These are phyloP conservation scores for Blastomyces silverae DNA, from an alignment of 2,329 filamentous ascomycete genomes.

Conservation along the genomic window DNA sequence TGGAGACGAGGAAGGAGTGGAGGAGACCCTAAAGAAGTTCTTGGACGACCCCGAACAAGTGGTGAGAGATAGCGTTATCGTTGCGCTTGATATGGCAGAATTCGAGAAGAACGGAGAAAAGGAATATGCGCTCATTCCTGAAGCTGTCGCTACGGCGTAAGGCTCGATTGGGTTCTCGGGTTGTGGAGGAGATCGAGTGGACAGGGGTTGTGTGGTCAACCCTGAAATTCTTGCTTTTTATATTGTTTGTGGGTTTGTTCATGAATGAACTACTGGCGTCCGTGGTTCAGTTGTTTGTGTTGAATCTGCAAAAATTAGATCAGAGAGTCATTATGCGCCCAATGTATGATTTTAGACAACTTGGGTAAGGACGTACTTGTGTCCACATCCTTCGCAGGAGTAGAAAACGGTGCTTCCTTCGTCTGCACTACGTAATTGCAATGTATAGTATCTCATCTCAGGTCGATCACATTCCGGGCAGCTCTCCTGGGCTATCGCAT, in stretches of 20 bases:
- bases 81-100: constrained; percentile 96
- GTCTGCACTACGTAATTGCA: constrained; percentile 85
- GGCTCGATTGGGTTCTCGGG: background rate
- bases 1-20: constrained; percentile 87
- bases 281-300: constrained; percentile 26
- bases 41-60: constrained; percentile 86
- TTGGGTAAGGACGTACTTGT: constrained; percentile 55
- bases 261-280: constrained; percentile 1
- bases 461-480: constrained; percentile 76
- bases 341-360: constrained; percentile 3
- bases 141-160: constrained; percentile 34
- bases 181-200: background rate
- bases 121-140: constrained; percentile 88
- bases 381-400: constrained; percentile 69
- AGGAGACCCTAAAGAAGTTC: constrained; percentile 74
- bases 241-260: constrained; percentile 1
- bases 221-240: background rate
- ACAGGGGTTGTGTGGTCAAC: background rate
- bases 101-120: constrained; percentile 82
- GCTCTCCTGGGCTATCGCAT: constrained; percentile 59
- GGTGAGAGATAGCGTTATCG: constrained; percentile 87
- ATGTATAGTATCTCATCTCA: constrained; percentile 76
- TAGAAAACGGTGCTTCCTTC: constrained; percentile 93
- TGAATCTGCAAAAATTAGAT: constrained; percentile 24
- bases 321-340: background rate